Evolutionary conservation across 768 basidiomycete species (phyloP).

Genomic region (Amanita brunnescens): DNA sequence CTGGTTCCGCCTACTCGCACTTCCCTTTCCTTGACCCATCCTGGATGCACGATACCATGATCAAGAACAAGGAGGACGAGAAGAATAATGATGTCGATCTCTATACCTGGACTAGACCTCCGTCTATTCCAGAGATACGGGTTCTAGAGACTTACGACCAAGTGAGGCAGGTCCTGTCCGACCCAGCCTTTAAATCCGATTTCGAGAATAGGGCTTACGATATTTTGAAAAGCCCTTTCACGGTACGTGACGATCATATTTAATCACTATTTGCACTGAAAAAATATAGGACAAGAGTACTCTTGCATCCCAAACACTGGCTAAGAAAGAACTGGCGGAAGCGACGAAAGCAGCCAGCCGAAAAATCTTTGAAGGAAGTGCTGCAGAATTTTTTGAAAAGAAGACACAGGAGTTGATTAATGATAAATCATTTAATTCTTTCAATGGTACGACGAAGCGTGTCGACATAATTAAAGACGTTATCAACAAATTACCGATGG

Average conservation of each 20-base stretch:
- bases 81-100: slow-evolving; percentile 30
- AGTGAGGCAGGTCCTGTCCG: slow-evolving; percentile 26
- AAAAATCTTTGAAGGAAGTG: slow-evolving; percentile 10
- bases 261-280: not conserved
- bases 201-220: slow-evolving; percentile 25
- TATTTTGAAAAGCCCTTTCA: slow-evolving; percentile 15
- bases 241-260: not conserved
- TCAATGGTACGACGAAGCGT: slow-evolving; percentile 19
- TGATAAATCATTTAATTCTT: slow-evolving; percentile 24
- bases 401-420: slow-evolving; percentile 26
- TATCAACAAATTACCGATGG: slow-evolving; percentile 50
- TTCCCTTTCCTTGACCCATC: slow-evolving; percentile 74
- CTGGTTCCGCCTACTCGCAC: slow-evolving; percentile 59
- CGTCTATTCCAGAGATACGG: slow-evolving; percentile 13
- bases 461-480: slow-evolving; percentile 64
- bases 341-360: slow-evolving; percentile 9
- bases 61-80: slow-evolving; percentile 18
- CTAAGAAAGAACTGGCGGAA: not conserved
- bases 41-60: slow-evolving; percentile 33
- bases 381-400: slow-evolving; percentile 23
- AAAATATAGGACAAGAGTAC: not conserved
- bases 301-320: not conserved
- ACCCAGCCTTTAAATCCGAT: slow-evolving; percentile 22
- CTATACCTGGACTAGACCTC: slow-evolving; percentile 56
- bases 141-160: slow-evolving; percentile 23